Evolutionary conservation across 148 eudicot species (phyloP).

Genomic region (Pharnaceum exiguum): DNA sequence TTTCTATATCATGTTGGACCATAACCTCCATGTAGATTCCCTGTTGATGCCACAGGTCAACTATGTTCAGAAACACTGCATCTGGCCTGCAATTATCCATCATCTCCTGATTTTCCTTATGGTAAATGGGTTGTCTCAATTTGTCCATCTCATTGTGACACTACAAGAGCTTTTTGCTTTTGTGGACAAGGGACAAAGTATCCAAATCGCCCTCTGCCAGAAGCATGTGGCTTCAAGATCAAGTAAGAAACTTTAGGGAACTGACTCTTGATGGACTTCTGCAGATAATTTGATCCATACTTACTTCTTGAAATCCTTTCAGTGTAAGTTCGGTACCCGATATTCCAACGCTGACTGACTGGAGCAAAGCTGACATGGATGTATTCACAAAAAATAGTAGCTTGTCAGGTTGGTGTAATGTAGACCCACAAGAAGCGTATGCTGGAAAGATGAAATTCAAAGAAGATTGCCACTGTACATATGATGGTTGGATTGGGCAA

Average conservation of each 20-base stretch:
- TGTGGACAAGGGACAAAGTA: slow-evolving; percentile 93
- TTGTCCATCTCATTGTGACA: slow-evolving; percentile 76
- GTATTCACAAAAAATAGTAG: slow-evolving; percentile 69
- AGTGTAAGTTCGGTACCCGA: slow-evolving; percentile 25
- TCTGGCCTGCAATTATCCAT: slow-evolving; percentile 66
- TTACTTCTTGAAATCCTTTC: slow-evolving; percentile 7
- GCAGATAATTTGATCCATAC: not conserved
- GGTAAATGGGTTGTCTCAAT: slow-evolving; percentile 87
- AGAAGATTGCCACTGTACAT: slow-evolving; percentile 91
- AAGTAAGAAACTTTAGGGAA: slow-evolving; percentile 41
- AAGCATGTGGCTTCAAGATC: slow-evolving; percentile 76
- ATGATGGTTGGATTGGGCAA: slow-evolving; percentile 68
- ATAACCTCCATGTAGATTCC: not conserved
- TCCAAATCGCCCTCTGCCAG: slow-evolving; percentile 88
- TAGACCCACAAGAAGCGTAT: slow-evolving; percentile 77
- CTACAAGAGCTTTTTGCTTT: slow-evolving; percentile 91
- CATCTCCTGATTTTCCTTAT: slow-evolving; percentile 54
- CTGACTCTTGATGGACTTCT: slow-evolving; percentile 2
- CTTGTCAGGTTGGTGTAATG: slow-evolving; percentile 86
- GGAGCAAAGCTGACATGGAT: slow-evolving; percentile 68
- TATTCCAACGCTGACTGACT: slow-evolving; percentile 42
- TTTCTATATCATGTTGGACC: too few relatives aligned
- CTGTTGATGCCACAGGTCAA: slow-evolving; percentile 48
- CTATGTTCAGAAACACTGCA: slow-evolving; percentile 54
- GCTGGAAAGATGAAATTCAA: slow-evolving; percentile 50